phyloP scores from a whole-genome alignment of 2,329 filamentous ascomycete genomes.

The Penicillium sp. region DNA sequence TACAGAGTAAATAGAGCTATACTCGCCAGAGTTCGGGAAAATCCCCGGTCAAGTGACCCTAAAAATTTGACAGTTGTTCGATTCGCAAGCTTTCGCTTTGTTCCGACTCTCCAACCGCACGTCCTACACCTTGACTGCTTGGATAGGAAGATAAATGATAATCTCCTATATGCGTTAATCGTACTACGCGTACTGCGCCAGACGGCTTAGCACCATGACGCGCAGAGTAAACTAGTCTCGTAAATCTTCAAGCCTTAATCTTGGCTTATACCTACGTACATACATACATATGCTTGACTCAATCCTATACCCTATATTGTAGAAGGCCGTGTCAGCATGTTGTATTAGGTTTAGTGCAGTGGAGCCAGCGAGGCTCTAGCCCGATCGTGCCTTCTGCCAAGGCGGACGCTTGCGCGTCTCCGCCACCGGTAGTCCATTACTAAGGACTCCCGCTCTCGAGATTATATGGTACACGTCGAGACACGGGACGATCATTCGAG shows the following conservation, averaged over 20 bases:
- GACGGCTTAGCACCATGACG: background rate
- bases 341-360: constrained; percentile 22
- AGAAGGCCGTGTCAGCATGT: constrained; percentile 1
- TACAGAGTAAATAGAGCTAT: too few relatives aligned
- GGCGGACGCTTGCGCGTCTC: constrained; percentile 40
- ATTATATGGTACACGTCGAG: constrained; percentile 3
- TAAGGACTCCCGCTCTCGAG: too few relatives aligned
- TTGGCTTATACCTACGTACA: too few relatives aligned
- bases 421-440: constrained; percentile 13
- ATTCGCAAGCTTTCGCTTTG: constrained; percentile 17
- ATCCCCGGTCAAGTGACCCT: constrained; percentile 11
- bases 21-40: constrained; percentile 8
- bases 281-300: too few relatives aligned
- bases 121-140: background rate
- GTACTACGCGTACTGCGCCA: background rate
- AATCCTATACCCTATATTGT: too few relatives aligned
- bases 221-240: background rate
- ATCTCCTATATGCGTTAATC: background rate
- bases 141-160: background rate
- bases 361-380: constrained; percentile 24
- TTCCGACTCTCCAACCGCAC: constrained; percentile 6
- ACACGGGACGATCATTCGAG: constrained; percentile 14
- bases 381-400: constrained; percentile 33
- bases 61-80: background rate
- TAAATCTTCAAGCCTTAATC: too few relatives aligned